These are phyloP conservation scores for Strobilomyces echinocephalus DNA, from an alignment of 768 basidiomycete species.

Conservation along the genomic window DNA sequence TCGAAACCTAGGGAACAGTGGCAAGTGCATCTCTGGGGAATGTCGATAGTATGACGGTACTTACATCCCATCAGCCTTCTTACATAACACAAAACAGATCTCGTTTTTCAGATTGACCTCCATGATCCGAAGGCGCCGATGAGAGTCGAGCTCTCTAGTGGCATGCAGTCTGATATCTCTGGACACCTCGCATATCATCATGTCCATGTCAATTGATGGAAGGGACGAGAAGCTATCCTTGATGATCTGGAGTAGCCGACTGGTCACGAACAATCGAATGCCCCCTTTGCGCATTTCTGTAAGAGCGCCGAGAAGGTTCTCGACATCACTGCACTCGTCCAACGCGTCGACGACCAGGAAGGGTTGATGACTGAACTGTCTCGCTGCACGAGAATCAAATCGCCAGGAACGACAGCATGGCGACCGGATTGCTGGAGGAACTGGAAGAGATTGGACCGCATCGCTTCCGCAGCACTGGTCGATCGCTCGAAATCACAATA, in stretches of 20 bases:
- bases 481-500: constrained; percentile 17
- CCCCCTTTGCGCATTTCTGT: background rate
- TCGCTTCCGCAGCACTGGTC: background rate
- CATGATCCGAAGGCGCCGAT: background rate
- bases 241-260: too few species aligned
- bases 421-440: background rate
- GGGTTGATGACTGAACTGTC: background rate
- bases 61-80: constrained; percentile 15
- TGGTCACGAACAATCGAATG: background rate
- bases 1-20: constrained; percentile 4
- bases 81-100: background rate
- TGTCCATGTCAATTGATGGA: too few species aligned
- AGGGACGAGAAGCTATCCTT: too few species aligned
- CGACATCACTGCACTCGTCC: constrained; percentile 14
- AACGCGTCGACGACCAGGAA: constrained; percentile 12
- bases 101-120: constrained; percentile 2
- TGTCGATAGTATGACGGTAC: background rate
- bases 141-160: constrained; percentile 6
- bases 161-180: constrained; percentile 9
- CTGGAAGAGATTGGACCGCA: too few species aligned
- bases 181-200: background rate
- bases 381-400: background rate
- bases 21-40: too few species aligned
- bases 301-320: constrained; percentile 2
- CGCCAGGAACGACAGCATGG: background rate